Base-by-base conservation (phyloP, 495 filamentous ascomycete species). In the Penicillium bovifimosum region DNA sequence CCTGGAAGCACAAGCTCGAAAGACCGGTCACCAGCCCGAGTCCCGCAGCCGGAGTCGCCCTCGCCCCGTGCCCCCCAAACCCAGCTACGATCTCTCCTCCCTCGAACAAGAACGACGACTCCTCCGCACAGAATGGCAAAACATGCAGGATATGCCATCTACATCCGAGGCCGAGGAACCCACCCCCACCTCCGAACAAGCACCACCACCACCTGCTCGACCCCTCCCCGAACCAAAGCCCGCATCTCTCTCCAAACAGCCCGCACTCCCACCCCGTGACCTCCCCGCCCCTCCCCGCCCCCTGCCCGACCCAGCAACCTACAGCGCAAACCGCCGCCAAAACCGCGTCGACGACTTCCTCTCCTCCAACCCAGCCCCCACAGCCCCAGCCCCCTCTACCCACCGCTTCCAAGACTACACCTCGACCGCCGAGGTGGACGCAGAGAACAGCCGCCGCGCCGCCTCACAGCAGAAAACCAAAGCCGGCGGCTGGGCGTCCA, bases 101-200 rank as follows among this genome's bases (percentile, higher is more conserved):
- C 77, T 80, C 7, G 80, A 81, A 47, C 83, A 89, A 58, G 90
- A 95, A 69, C 80, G 83, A 29, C 85, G 88, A 29, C 85, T 85
- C 50, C 76, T 91, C 5, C 84, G 82, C 18, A 78, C 76, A 9
- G 81, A 89, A 62, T 90, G 86, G 86, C 69, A 77, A 34, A 77
- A 75, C 8, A 74, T 79, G 27, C 76, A 83, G 28, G 58, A 67
- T 2, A 53, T 61, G 50, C 58, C 63, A 35, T 9, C 54, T n/a
- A 46, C 63, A 3, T 17, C 47, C 3, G 60, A 66, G 33, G 49
- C 43, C 8, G 60, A 66, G 38, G 49, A 56, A 36, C 28, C 43
- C 9, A 50, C 54, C 8, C 9, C 45, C 11, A 42, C 14, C 32
- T 63, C 78, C 32, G 72, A 79, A 45, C 62, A 60, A 55, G 66